Percentiles rank a stretch among this genome's conserved stretches.
phyloP scores from a whole-genome alignment of 768 basidiomycete genomes.

The Podaxis carcinomalis region DNA sequence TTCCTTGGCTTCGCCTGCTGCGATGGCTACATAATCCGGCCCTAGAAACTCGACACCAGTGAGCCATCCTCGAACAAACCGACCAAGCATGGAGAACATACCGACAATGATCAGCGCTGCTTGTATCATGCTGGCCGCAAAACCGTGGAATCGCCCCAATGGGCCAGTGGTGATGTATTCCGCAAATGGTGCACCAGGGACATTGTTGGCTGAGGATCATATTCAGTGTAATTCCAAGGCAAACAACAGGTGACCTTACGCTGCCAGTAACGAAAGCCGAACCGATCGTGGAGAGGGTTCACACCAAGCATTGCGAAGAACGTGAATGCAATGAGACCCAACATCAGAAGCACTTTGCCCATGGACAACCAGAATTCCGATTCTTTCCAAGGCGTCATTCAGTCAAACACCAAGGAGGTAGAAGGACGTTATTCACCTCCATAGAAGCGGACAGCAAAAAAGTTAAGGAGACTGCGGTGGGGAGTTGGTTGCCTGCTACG shows the following conservation, averaged over 20 bases:
- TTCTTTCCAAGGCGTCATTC: constrained; percentile 24
- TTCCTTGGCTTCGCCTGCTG: constrained; percentile 68
- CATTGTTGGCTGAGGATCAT: constrained; percentile 31
- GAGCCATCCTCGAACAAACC: background rate
- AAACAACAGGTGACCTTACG: constrained; percentile 23
- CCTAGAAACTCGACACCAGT: constrained; percentile 24
- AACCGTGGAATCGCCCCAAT: constrained; percentile 59
- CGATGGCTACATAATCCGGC: constrained; percentile 50
- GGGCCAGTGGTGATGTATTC: constrained; percentile 52
- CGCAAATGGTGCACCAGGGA: constrained; percentile 49
- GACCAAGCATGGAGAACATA: constrained; percentile 11
- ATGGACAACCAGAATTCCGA: constrained; percentile 53
- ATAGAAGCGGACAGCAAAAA: constrained; percentile 46
- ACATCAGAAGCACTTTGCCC: constrained; percentile 46
- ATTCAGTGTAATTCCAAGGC: background rate
- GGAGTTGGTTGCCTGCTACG: background rate
- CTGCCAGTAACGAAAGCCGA: constrained; percentile 50
- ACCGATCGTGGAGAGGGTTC: constrained; percentile 49
- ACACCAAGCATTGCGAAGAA: constrained; percentile 60
- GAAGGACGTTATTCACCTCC: constrained; percentile 29
- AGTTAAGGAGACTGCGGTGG: constrained; percentile 33
- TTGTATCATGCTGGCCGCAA: constrained; percentile 57
- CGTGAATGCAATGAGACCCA: constrained; percentile 47
- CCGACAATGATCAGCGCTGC: constrained; percentile 59
- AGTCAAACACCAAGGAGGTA: background rate